A percentile compares a stretch with the other conserved stretches of the same genome.
phyloP scores from a whole-genome alignment of 345 rosid species.

The Boechera divaricarpa region DNA sequence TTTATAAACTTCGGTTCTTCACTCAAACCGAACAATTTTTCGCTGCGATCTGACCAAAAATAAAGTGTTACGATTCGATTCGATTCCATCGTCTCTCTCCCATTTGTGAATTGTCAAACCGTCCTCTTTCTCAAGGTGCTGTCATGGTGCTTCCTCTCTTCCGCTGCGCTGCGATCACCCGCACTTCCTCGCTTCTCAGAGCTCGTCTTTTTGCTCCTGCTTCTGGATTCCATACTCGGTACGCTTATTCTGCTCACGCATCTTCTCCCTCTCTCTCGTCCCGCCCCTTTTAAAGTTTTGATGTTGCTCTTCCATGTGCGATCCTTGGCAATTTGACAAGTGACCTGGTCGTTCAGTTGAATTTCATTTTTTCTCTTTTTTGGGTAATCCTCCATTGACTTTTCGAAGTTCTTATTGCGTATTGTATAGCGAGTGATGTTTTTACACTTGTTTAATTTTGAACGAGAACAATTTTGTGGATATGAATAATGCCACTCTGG shows the following conservation, averaged over 20 bases:
- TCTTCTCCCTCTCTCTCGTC: not conserved
- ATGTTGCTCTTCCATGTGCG: conserved; percentile 15
- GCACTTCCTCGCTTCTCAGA: conserved; percentile 62
- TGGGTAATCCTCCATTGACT: conserved; percentile 34
- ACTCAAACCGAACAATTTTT: not conserved
- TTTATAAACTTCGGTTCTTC: too few relatives aligned
- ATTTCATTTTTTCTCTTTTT: not conserved
- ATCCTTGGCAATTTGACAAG: conserved; percentile 21
- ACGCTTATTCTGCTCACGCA: conserved; percentile 27
- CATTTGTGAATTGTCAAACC: conserved; percentile 29
- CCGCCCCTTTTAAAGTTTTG: not conserved
- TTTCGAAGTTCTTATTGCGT: conserved; percentile 8
- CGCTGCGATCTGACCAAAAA: conserved; percentile 44
- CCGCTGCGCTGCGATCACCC: conserved; percentile 64
- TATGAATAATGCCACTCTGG: not conserved
- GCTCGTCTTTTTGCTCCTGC: conserved; percentile 68
- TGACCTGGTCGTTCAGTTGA: conserved; percentile 16
- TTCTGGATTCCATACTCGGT: conserved; percentile 62
- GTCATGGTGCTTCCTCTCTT: conserved; percentile 95
- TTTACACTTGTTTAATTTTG: not conserved
- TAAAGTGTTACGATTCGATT: not conserved
- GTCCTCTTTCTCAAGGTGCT: conserved; percentile 51
- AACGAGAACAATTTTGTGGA: not conserved
- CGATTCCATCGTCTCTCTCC: conserved; percentile 12
- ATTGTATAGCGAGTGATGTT: conserved; percentile 21